Evolutionary conservation across 768 basidiomycete genomes (phyloP).

Genomic region (Mycena leptocephala): DNA sequence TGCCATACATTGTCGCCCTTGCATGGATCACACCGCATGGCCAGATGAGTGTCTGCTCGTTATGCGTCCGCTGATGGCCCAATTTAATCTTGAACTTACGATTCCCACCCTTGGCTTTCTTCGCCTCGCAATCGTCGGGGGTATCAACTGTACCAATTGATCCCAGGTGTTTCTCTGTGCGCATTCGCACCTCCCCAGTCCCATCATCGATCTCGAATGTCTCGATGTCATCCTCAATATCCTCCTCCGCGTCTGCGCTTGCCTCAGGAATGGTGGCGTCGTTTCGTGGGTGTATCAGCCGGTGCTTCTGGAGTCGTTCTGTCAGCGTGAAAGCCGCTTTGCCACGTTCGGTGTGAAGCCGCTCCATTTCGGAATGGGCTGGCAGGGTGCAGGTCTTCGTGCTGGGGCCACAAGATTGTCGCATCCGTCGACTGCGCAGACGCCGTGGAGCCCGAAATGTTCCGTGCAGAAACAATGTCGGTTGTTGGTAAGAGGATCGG

Average conservation of each 20-base stretch:
- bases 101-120: constrained; percentile 13
- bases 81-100: constrained; percentile 27
- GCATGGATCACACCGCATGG: constrained; percentile 40
- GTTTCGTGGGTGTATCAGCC: background rate
- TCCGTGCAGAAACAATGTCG: too few species aligned
- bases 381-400: background rate
- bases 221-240: constrained; percentile 3
- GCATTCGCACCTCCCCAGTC: background rate
- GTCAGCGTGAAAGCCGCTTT: constrained; percentile 5
- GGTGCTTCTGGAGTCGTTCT: too few species aligned
- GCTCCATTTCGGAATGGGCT: background rate
- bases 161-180: background rate
- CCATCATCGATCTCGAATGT: background rate
- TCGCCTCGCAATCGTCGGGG: too few species aligned
- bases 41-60: constrained; percentile 21
- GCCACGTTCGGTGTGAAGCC: constrained; percentile 8
- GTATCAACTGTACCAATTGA: background rate
- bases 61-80: constrained; percentile 12
- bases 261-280: background rate
- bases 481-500: too few species aligned
- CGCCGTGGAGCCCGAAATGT: too few species aligned
- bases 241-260: background rate
- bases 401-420: too few species aligned
- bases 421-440: too few species aligned
- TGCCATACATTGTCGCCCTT: constrained; percentile 36